Evolutionary conservation across 2,329 filamentous ascomycete species (phyloP), one percentile per base, ranked within the genome.

Genomic region (Cadophora gregata): DNA sequence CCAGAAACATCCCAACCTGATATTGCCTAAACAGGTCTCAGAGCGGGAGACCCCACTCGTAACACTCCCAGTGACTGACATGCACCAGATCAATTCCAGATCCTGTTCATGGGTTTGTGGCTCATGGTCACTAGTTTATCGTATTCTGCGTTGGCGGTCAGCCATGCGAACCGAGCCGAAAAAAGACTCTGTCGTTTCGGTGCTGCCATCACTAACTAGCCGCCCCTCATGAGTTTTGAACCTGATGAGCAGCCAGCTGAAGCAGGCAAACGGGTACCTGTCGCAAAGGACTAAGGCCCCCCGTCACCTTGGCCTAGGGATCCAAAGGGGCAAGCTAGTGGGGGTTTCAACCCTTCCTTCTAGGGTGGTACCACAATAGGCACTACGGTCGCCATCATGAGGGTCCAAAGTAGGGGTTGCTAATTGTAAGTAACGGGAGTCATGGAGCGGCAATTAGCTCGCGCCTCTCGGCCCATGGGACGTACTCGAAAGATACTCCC

Each of bases 11-110:
- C 45, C 24, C 9, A 42, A 36, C 16, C 29, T 48, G 24, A 48
- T 60, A 48, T 60, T 60, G 24, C 58, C 58, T 31, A 47, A 47
- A 60, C 25, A 27, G 58, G 53, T 38, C 45, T 47, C 38, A 60
- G 48, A n/a, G 38, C 58, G 38, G 31, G 12, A 58, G 27, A 60
- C 31, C 10, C 31, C 36, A 27, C 19, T 60, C 27, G 8, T 59
- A 21, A 21, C 33, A 10, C 19, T 25, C 58, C 21, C 24, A 60
- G 24, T 33, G 10, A n/a, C 38, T 25, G 4, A 19, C 38, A 47
- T 6, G 12, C 58, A 48, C 10, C 38, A 6, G 24, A 60, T 45
- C 25, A 21, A 2, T 56, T 56, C 51, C 51, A 36, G 10, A 21
- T 21, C 31, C 53, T 36, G 50, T 6, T 53, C 29, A 38, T 58